Conservation (phyloP, 2,329 filamentous ascomycete genomes). For the Alternaria conjuncta region DNA sequence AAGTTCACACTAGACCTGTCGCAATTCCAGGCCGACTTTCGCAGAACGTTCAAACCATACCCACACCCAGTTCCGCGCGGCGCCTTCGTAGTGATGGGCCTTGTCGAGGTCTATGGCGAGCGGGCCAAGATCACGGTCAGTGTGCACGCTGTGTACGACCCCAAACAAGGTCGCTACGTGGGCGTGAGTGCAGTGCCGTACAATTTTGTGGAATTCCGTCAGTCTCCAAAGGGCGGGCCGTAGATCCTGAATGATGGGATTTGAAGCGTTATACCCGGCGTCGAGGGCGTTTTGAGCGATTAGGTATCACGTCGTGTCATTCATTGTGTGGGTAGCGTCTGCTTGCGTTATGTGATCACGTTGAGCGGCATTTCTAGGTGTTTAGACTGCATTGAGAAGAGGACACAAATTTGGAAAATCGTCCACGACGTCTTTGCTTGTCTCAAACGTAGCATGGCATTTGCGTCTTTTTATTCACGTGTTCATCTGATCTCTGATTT, state of each 20-base stretch:
- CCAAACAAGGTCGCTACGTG: conserved; percentile 49
- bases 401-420: no score
- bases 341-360: not conserved
- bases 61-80: conserved; percentile 51
- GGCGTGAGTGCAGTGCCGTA: conserved; percentile 32
- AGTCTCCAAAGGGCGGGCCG: conserved; percentile 47
- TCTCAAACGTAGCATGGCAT: no score
- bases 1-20: conserved; percentile 35
- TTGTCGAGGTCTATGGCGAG: conserved; percentile 55
- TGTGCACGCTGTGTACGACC: conserved; percentile 55
- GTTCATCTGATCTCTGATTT: no score
- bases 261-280: conserved; percentile 15
- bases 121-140: conserved; percentile 53
- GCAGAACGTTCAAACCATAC: conserved; percentile 25
- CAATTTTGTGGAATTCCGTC: conserved; percentile 39
- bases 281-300: conserved; percentile 1
- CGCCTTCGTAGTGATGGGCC: conserved; percentile 52
- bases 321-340: conserved; percentile 4
- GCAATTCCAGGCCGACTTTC: conserved; percentile 32
- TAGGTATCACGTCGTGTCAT: not conserved
- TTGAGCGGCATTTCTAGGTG: conserved; percentile 3
- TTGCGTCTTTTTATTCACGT: no score
- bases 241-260: not conserved
- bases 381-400: not conserved
- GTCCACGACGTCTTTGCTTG: no score